Base-by-base conservation (phyloP, 2,329 filamentous ascomycete species). In the Ophiostoma sp. region DNA sequence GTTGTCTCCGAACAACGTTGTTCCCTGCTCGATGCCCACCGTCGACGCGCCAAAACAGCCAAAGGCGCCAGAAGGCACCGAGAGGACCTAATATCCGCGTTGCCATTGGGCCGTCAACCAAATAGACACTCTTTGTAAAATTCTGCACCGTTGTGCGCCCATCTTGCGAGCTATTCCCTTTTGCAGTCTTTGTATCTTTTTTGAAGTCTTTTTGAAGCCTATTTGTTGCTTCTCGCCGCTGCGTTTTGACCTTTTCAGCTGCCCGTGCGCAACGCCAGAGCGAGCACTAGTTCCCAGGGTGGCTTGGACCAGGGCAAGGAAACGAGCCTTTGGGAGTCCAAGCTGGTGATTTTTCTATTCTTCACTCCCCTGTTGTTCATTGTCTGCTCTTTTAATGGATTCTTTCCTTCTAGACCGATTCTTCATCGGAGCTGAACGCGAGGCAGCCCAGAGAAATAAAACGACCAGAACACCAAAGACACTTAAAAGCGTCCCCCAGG, bases 251-350 rank as follows among this genome's bases (percentile, higher is more conserved):
- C n/a, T 42, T 12, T 42, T 64, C 3, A 25, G 33, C 36, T 66
- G 61, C 36, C 61, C 61, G 36, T 66, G 61, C 61, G 36, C 22
- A 45, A 45, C 36, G 61, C 61, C 61, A 45, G 36, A 64, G n/a
- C 11, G 36, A 64, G 36, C 61, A 64, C 36, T 64, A 45, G 59
- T 59, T 17, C 15, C 50, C 50, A 55, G 50, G 25, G 22, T 55
- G 50, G 28, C 55, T 36, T 59, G 55, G 25, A 17, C 25, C n/a
- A 11, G n/a, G n/a, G 22, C n/a, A 55, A 55, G 22, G 50, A 11
- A 9, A n/a, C 19, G 48, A 52, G 48, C 7, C 6, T 55, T 55
- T 25, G 22, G 7, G 50, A 55, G 50, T 11, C 4, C 12, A 36
- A 59, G 6, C 28, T 59, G 28, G 25, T 8, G 55, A 33, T 19